Evolutionary conservation across 2,329 filamentous ascomycete genomes (phyloP), one percentile per base, ranked within the genome.

Genomic region (Aspergillus carbonarius): DNA sequence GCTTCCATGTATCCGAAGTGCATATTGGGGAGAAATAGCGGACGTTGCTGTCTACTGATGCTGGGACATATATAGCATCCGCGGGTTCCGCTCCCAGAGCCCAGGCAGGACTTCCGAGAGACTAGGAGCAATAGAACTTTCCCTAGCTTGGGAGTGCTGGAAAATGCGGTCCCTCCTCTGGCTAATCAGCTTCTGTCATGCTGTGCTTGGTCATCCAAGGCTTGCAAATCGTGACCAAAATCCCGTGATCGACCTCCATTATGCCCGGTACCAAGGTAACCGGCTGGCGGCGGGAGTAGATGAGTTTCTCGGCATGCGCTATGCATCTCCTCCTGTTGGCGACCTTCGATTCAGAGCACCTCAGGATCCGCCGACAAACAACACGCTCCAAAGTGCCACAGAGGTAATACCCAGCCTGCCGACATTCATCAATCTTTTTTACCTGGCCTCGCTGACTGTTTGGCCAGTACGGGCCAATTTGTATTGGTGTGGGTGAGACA

Each of bases 271-370:
- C 66, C 74, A 79, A 50, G 89, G 89, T 6, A 72, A 77, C 1
- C 66, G 77, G 1, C 76, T 82, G 0, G 61, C 70, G 1, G 83
- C 83, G 62, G 87, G 85, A 0, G 76, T 91, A 46, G 85, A 83
- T 2, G 80, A 88, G 70, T 92, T 87, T 85, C 79, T 90, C 7
- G 89, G 88, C 0, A 84, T 93, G 61, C 82, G 88, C 52, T 93
- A 86, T 74, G 89, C 88, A 0, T 84, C 86, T 2, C 78, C 88
- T 3, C 89, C 89, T 0, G 50, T 88, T 1, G 86, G 83, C 1
- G 67, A 83, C 4, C 68, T 89, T 49, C 79, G 90, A 40, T 92
- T 91, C 63, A 76, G 80, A 54, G 83, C 85, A 8, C 88, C 90
- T 0, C 74, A 81, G 63, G 85, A 89, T 69, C 88, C 88, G 4